Percentiles rank a stretch among this genome's conserved stretches.
phyloP scores from a whole-genome alignment of 257 asterid species.

The Nicotiana paniculata region DNA sequence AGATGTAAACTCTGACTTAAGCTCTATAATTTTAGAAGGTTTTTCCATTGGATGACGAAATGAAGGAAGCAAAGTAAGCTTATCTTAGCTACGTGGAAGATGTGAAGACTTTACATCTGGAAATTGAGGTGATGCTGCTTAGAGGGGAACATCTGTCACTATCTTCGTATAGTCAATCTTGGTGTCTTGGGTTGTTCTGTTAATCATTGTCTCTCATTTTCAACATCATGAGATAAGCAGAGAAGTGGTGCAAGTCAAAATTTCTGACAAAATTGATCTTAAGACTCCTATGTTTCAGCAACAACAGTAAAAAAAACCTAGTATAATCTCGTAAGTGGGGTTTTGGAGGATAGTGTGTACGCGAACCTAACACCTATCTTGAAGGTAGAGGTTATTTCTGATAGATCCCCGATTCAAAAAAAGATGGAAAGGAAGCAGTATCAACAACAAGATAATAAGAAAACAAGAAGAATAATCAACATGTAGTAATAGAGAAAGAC shows the following conservation, averaged over 20 bases:
- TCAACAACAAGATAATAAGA: too few relatives aligned
- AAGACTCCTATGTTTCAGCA: not conserved
- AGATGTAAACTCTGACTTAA: not conserved
- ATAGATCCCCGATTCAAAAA: too few relatives aligned
- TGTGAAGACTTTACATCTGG: not conserved
- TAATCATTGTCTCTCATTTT: not conserved
- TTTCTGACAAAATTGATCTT: not conserved
- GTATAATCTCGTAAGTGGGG: too few relatives aligned
- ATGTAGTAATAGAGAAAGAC: too few relatives aligned
- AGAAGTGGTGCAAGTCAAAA: not conserved
- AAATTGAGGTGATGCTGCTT: not conserved
- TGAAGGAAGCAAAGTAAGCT: not conserved
- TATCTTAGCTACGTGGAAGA: not conserved
- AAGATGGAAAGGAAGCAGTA: too few relatives aligned
- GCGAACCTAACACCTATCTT: too few relatives aligned
- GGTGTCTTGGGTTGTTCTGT: not conserved
- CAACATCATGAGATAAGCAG: not conserved
- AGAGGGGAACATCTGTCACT: not conserved
- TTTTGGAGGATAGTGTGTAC: too few relatives aligned
- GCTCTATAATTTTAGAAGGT: not conserved
- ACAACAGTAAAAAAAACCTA: too few relatives aligned
- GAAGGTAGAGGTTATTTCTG: too few relatives aligned
- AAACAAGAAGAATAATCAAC: too few relatives aligned
- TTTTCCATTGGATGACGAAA: not conserved
- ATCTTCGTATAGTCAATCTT: not conserved